phyloP scores from a whole-genome alignment of 768 basidiomycete species.

The Megacollybia marginata region DNA sequence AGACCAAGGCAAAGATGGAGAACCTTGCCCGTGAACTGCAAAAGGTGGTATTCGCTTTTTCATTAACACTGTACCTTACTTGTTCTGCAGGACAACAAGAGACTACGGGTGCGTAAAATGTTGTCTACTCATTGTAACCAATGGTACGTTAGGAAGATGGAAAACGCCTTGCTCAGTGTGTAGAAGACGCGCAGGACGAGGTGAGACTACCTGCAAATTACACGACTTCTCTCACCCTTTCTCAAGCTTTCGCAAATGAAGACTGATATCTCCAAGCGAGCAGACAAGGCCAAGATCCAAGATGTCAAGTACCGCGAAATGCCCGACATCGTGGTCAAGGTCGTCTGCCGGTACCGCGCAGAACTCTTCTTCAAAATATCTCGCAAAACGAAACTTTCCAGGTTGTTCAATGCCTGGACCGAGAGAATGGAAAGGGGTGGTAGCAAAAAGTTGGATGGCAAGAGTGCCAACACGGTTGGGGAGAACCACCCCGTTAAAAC shows the following conservation, averaged over 20 bases:
- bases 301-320: slow-evolving; percentile 78
- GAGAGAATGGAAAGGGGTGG: slow-evolving; percentile 71
- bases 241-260: slow-evolving; percentile 72
- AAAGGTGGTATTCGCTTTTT: slow-evolving; percentile 45
- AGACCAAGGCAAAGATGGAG: slow-evolving; percentile 86
- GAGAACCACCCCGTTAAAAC: slow-evolving; percentile 9
- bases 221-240: slow-evolving; percentile 4
- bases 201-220: slow-evolving; percentile 24
- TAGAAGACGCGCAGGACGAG: slow-evolving; percentile 86
- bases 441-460: slow-evolving; percentile 35
- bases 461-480: slow-evolving; percentile 12
- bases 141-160: slow-evolving; percentile 64
- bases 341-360: slow-evolving; percentile 81
- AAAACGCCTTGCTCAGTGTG: slow-evolving; percentile 68
- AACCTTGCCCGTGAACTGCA: slow-evolving; percentile 83
- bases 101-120: slow-evolving; percentile 58
- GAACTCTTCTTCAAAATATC: slow-evolving; percentile 92
- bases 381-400: slow-evolving; percentile 79
- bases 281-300: slow-evolving; percentile 70
- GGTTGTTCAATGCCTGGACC: slow-evolving; percentile 83
- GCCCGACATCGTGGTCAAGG: slow-evolving; percentile 88
- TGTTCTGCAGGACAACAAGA: slow-evolving; percentile 71
- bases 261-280: slow-evolving; percentile 71
- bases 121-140: slow-evolving; percentile 5
- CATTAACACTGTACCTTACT: slow-evolving; percentile 2